These are phyloP conservation scores for Fusarium buharicum DNA, from an alignment of 2,329 filamentous ascomycete genomes.

Conservation along the genomic window DNA sequence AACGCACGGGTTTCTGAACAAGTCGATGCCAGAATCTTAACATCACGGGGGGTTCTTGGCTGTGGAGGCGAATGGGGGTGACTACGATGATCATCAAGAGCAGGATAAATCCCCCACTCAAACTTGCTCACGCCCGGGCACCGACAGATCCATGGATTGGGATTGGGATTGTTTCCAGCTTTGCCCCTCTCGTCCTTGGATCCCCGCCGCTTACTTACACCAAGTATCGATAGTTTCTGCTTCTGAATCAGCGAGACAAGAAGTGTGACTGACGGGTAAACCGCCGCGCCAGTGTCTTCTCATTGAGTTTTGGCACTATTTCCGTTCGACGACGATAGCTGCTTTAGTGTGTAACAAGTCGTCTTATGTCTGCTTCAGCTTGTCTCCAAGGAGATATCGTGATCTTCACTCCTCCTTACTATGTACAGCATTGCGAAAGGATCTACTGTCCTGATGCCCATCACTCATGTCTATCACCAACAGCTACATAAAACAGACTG, in stretches of 20 bases:
- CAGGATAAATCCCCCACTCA: constrained; percentile 3
- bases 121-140: constrained; percentile 14
- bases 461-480: constrained; percentile 19
- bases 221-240: constrained; percentile 17
- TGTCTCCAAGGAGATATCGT: constrained; percentile 15
- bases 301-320: constrained; percentile 8
- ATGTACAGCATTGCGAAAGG: constrained; percentile 5
- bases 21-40: not conserved
- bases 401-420: constrained; percentile 29
- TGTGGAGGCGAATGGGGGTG: not conserved
- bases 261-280: constrained; percentile 6
- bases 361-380: constrained; percentile 30
- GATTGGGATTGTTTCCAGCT: constrained; percentile 9
- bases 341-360: constrained; percentile 25
- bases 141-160: not conserved
- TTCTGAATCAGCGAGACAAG: not conserved
- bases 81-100: constrained; percentile 1
- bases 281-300: too few relatives aligned
- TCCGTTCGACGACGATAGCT: constrained; percentile 4
- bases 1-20: not conserved
- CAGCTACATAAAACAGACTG: not conserved
- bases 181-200: constrained; percentile 4
- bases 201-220: constrained; percentile 15
- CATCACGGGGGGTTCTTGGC: not conserved
- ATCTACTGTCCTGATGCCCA: constrained; percentile 17